Evolutionary conservation across 768 basidiomycete genomes (phyloP).

Genomic region (Kwoniella sp.): DNA sequence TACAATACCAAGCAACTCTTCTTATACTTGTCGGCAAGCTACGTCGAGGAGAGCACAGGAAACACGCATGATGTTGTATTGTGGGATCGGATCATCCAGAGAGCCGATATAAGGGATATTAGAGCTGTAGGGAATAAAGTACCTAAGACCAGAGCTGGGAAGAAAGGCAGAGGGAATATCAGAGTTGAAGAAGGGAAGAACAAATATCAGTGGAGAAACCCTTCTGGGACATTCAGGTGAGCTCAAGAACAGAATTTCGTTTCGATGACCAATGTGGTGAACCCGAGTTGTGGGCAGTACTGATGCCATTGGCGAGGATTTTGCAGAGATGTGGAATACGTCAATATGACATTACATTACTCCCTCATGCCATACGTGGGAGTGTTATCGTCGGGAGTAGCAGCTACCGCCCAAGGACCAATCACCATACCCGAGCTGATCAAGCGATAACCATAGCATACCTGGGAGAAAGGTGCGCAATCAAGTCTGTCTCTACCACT

Average conservation of each 20-base stretch:
- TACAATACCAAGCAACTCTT: conserved; percentile 53
- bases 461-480: neutral
- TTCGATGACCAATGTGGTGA: too few relatives aligned
- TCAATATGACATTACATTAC: conserved; percentile 48
- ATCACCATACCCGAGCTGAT: conserved; percentile 41
- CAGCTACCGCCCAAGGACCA: conserved; percentile 45
- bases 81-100: conserved; percentile 46
- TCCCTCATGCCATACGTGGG: conserved; percentile 53
- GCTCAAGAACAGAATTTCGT: too few relatives aligned
- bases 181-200: conserved; percentile 48
- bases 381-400: conserved; percentile 40
- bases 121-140: conserved; percentile 45
- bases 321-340: conserved; percentile 38
- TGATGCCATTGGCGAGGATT: too few relatives aligned
- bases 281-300: too few relatives aligned
- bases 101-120: conserved; percentile 42
- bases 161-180: conserved; percentile 47
- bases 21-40: conserved; percentile 45
- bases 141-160: conserved; percentile 23
- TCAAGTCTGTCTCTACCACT: neutral
- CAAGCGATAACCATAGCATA: conserved; percentile 22
- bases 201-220: conserved; percentile 47
- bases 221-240: conserved; percentile 49
- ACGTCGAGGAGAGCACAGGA: conserved; percentile 27
- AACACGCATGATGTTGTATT: conserved; percentile 43